Evolutionary conservation across 2,329 filamentous ascomycete species (phyloP), one percentile per base, ranked within the genome.

Genomic region (Phialocephala subalpina): DNA sequence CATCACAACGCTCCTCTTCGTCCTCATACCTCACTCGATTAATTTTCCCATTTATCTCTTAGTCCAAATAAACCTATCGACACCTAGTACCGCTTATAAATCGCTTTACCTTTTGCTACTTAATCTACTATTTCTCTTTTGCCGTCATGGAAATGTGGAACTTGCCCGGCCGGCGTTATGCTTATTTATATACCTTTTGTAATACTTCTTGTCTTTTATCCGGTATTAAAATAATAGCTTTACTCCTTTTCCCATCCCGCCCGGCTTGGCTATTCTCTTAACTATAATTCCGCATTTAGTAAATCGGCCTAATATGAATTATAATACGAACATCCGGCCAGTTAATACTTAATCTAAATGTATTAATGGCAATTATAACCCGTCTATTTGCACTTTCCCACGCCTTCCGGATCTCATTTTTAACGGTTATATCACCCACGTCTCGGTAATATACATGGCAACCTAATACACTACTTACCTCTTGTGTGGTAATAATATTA

Each of bases 301-400:
- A 58, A 58, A 58, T 58, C 22, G 35, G 56, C 35, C 56, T 11
- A 36, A 57, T 57, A 36, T 57, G n/a, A 57, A 57, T 20, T 11
- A 57, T 20, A n/a, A 57, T 18, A 4, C n/a, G 18, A 58, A 58
- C 18, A 58, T 58, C 35, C 12, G n/a, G 35, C 35, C 18, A 11
- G 35, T 58, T 40, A 40, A 58, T 58, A 14, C 56, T n/a, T 58
- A 58, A 58, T 42, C 56, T 18, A 58, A 58, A 58, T 25, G 56
- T 20, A 58, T 58, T 58, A 25, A n/a, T 58, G n/a, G 56, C 14
- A 42, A 58, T 16, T 6, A 58, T 25, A 58, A 58, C 20, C 5
- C 56, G 56, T 58, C 35, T n/a, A 58, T 58, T 14, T 25, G 35
- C 4, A 25, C 29, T 58, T 33, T 58, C 35, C 20, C 20, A 58